Base-by-base conservation (phyloP, 2,329 filamentous ascomycete genomes). In the Colletotrichum shisoi region DNA sequence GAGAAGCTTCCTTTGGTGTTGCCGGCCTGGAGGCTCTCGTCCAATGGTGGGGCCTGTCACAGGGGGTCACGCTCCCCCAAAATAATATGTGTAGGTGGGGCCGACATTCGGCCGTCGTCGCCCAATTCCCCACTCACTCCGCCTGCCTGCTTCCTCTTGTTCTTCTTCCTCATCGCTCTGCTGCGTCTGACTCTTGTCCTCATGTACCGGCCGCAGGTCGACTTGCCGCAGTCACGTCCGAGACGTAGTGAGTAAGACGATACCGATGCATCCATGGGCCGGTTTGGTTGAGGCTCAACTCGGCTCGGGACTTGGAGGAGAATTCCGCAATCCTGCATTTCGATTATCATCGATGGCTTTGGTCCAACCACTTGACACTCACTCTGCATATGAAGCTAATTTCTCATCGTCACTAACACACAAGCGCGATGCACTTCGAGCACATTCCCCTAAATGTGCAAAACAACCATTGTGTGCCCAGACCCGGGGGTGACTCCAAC, bases 211-310 rank as follows among this genome's bases (percentile, higher is more conserved):
- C 31, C 31, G 8, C 31, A 34, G 31, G 7, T 34, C 31, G 31
- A 34, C 31, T 34, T 34, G 31, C 13, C 27, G 5, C 56, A 58
- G 13, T 19, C 42, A 12, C 24, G 56, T 39, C 24, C 8, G 19
- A 15, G 19, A 21, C 19, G 31, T 57, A 31, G 42, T 24, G 24
- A 57, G 27, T 12, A 39, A 24, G 31, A 48, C 27, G 12, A 58
- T 37, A n/a, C 19, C 37, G 57, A 51, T 42, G 24, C 34, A 42
- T 37, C 17, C 7, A 34, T 59, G 57, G 46, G 39, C n/a, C 27
- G 42, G 52, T 31, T 3, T 8, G 37, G 21, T 21, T 60, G 57
- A 60, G 57, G 57, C 57, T 60, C 57, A 60, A 44, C 46, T 19
- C 21, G 37, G 17, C 57, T 19, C 21, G 24, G 12, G 34, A 52